Conservation (phyloP, 2,329 filamentous ascomycete species). For the Sclerotinia spermophila region DNA sequence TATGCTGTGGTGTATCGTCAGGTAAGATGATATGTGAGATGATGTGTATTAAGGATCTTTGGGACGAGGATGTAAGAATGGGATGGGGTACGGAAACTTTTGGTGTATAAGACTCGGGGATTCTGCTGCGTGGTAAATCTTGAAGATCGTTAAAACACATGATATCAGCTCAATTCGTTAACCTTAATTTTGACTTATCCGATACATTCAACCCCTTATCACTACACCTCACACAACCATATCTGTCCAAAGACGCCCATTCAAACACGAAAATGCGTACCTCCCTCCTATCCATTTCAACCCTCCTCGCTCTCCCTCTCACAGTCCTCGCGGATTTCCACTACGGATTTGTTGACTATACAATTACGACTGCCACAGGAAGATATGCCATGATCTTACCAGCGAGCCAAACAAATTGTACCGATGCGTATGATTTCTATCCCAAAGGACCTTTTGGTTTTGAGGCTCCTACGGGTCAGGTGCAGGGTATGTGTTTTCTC, state of each 20-base stretch:
- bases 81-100: background rate
- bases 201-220: background rate
- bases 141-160: background rate
- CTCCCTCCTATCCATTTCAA: background rate
- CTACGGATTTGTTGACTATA: background rate
- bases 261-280: background rate
- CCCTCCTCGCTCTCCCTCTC: background rate
- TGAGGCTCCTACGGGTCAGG: background rate
- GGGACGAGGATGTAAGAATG: background rate
- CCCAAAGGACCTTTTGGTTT: slow-evolving; percentile 8
- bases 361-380: background rate
- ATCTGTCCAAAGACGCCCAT: background rate
- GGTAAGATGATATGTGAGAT: background rate
- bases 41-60: background rate
- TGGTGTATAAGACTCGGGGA: background rate
- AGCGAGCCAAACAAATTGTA: background rate
- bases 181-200: background rate
- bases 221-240: background rate
- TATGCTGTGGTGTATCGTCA: background rate
- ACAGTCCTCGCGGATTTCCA: slow-evolving; percentile 8
- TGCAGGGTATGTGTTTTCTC: background rate
- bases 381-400: slow-evolving; percentile 12
- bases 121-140: background rate
- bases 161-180: background rate
- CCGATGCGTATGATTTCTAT: background rate